Evolutionary conservation across 331 rosid genomes (phyloP).

Genomic region (Dryas integrifolia): DNA sequence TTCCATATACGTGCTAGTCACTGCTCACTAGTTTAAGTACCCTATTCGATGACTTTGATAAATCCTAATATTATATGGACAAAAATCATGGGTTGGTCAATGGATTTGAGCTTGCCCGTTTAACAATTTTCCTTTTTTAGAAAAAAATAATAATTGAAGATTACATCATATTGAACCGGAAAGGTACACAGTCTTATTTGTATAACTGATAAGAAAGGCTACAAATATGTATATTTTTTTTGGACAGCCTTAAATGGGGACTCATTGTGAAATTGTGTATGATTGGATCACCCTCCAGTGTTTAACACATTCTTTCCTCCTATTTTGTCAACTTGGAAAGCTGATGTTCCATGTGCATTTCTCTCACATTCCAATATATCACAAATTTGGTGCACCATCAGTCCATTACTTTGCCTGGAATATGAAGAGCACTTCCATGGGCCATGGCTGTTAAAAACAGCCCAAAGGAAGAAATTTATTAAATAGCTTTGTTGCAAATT

Average conservation of each 20-base stretch:
- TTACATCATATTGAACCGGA: not conserved
- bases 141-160: not conserved
- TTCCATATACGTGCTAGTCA: not conserved
- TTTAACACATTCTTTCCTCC: not conserved
- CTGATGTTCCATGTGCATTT: not conserved
- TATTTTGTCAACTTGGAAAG: not conserved
- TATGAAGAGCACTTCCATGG: too few species aligned
- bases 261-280: not conserved
- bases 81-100: not conserved
- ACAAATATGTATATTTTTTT: too few species aligned
- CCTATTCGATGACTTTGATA: not conserved
- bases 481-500: not conserved
- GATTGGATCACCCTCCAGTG: not conserved
- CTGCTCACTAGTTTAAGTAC: not conserved
- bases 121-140: not conserved
- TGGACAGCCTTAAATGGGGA: not conserved
- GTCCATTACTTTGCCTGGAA: too few species aligned
- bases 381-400: not conserved
- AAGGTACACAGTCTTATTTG: not conserved
- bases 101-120: not conserved
- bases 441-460: too few species aligned
- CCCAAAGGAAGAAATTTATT: not conserved
- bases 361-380: not conserved
- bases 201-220: too few species aligned
- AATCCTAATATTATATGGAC: not conserved